phyloP scores from a whole-genome alignment of 2,329 filamentous ascomycete genomes.

The Cladophialophora chaetospira region DNA sequence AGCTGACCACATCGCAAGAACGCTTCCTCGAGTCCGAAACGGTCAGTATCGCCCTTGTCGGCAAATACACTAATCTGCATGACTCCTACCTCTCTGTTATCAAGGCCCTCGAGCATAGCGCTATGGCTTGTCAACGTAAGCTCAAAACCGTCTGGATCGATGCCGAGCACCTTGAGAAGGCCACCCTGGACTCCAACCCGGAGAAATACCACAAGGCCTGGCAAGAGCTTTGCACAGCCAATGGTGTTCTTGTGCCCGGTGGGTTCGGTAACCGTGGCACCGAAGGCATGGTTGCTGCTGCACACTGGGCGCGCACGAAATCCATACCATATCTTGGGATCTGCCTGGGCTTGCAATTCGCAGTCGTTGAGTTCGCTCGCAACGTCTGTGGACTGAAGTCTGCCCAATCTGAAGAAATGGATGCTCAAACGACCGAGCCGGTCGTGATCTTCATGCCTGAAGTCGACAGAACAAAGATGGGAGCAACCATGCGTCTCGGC shows the following conservation, averaged over 20 bases:
- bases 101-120: constrained; percentile 87
- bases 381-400: constrained; percentile 67
- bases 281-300: constrained; percentile 85
- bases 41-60: constrained; percentile 82
- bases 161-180: constrained; percentile 76
- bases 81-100: constrained; percentile 83
- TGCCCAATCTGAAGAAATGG: constrained; percentile 60
- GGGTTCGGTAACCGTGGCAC: constrained; percentile 82
- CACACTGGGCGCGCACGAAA: constrained; percentile 83
- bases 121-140: constrained; percentile 81
- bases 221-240: constrained; percentile 73
- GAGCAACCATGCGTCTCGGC: constrained; percentile 85
- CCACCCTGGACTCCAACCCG: constrained; percentile 62
- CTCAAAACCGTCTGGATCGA: constrained; percentile 84
- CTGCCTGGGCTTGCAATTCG: constrained; percentile 89
- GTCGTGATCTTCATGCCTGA: constrained; percentile 94
- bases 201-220: constrained; percentile 82
- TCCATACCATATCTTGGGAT: constrained; percentile 83
- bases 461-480: constrained; percentile 71
- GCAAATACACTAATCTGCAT: constrained; percentile 83
- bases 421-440: constrained; percentile 61
- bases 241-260: constrained; percentile 56
- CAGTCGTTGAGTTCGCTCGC: constrained; percentile 84
- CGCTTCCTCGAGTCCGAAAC: constrained; percentile 60
- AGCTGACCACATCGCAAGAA: constrained; percentile 67